Base-by-base conservation (phyloP, 306 rosid species). In the Erythrophleum fordii region DNA sequence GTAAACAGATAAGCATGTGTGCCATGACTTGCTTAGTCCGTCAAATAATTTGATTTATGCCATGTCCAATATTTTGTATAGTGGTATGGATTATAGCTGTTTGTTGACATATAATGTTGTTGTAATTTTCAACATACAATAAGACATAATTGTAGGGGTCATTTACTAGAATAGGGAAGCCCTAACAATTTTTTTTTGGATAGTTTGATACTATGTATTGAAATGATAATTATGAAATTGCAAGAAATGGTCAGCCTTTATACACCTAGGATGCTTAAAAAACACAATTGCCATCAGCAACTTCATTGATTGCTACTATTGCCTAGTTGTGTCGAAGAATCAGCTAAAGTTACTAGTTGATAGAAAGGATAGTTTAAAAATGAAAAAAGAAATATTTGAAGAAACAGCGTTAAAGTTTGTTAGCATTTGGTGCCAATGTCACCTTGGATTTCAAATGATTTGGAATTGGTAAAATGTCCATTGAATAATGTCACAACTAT, bases 261-360 rank as follows among this genome's bases (percentile, higher is more conserved):
- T 13, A 49, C 68, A 59, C 61, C 48, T 61, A 14, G 11, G 42
- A 74, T 14, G 71, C 42, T 52, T 25, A 16, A 34, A 44, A 77
- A 72, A 45, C 72, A 46, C 5, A 46, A 52, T 1, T 56, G 31
- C 5, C 3, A n/a, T 14, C 31, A 56, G 41, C 64, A 23, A 55
- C 26, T 58, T 51, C 52, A 70, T 48, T 45, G 11, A 29, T 75
- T 37, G 18, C 44, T 70, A 55, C 28, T 72, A 78, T 44, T 65
- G 31, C 72, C 59, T 69, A 73, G 58, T 69, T 78, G 34, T 66
- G 41, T 73, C 31, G 51, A 22, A 56, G 66, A 64, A 83, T 53
- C 42, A 31, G 72, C 9, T 2, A 18, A 73, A 37, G 64, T 37
- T 35, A 52, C 20, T 51, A 18, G 18, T 52, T n/a, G 29, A 13